These are phyloP conservation scores for Ophiostoma perfectum DNA, from an alignment of 2,329 filamentous ascomycete genomes.

Conservation along the genomic window DNA sequence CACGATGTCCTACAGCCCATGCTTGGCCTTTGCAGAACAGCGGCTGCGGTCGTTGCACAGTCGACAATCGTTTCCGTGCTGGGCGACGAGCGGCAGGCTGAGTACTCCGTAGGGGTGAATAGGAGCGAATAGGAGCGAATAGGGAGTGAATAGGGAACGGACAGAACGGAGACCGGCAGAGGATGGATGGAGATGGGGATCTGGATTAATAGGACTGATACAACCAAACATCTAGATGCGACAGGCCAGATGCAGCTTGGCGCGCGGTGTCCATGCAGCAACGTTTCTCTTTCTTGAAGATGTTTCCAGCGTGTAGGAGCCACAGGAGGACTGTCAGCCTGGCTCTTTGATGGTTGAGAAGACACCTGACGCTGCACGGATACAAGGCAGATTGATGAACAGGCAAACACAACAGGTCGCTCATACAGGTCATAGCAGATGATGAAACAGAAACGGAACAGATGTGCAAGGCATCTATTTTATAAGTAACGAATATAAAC, in stretches of 20 bases:
- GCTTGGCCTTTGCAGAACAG: background rate
- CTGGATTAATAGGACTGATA: background rate
- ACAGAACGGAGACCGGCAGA: background rate
- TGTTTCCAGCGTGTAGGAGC: background rate
- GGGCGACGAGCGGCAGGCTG: background rate
- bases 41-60: background rate
- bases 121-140: background rate
- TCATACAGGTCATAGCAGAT: too few relatives aligned
- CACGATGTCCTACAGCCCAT: background rate
- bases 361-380: too few relatives aligned
- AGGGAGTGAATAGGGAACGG: background rate
- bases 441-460: too few relatives aligned
- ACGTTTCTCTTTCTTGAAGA: background rate
- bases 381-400: too few relatives aligned
- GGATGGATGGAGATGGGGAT: background rate
- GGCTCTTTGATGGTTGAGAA: too few relatives aligned
- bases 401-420: too few relatives aligned
- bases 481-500: too few relatives aligned
- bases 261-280: background rate
- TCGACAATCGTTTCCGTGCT: slow-evolving; percentile 4
- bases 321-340: background rate
- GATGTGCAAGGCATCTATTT: too few relatives aligned
- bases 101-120: background rate
- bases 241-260: background rate
- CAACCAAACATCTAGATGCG: background rate